Evolutionary conservation across 2,329 filamentous ascomycete species (phyloP), one percentile per base, ranked within the genome.

Genomic region (Venturia carpophila): DNA sequence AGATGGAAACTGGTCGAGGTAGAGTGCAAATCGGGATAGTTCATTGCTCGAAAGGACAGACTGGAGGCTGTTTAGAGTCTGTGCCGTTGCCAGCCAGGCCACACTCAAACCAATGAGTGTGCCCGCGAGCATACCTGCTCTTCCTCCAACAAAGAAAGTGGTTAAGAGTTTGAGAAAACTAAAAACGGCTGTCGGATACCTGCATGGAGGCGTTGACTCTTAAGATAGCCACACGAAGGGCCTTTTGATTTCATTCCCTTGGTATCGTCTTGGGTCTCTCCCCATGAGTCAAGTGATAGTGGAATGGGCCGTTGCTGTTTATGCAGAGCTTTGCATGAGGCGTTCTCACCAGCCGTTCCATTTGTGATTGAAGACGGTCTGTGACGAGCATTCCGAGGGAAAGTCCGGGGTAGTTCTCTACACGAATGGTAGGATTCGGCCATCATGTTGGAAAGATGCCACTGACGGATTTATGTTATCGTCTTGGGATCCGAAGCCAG

Each of bases 121-220:
- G 27, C 52, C 30, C 19, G 17, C 52, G 30, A 58, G 52, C 52
- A 58, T 58, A 58, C 52, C 52, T 58, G 52, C 27, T 52, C 52
- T 37, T 34, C 52, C 30, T 11, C 5, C n/a, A n/a, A 37, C 15
- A 37, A n/a, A 58, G 15, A 9, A 37, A 58, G 17, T 37, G 30
- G 30, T 37, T 19, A n/a, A 9, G 19, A 58, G 30, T 58, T n/a
- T 30, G 37, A 37, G 52, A 34, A n/a, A 19, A 13, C 30, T 27
- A 34, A 21, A 58, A 58, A 9, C 30, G 6, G 39, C 15, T 10
- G 10, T 58, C 52, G 52, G 52, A 58, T 34, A 37, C 27, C 52
- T 58, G 52, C 30, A 58, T 39, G 52, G 7, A 27, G 52, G 52
- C 52, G 52, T 37, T 27, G 52, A 37, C 13, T 15, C 52, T 58